A percentile compares a stretch with the other conserved stretches of the same genome.
Conservation (phyloP, 257 asterid species). For the Ajuga chamaepitys region DNA sequence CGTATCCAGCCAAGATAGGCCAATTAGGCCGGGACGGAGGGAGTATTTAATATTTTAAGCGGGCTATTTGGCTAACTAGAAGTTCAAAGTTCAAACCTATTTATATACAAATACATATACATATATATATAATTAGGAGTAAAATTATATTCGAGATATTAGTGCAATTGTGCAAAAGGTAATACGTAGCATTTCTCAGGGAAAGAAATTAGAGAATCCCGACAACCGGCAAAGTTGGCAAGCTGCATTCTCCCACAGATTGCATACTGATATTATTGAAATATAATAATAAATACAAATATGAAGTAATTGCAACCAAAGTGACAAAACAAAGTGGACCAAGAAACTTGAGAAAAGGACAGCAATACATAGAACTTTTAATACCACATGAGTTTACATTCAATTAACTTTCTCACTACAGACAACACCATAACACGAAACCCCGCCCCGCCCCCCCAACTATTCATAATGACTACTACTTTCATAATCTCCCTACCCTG, state of each 20-base stretch:
- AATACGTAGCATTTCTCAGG: too few relatives aligned
- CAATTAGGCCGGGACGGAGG: too few relatives aligned
- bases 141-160: too few relatives aligned
- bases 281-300: not conserved
- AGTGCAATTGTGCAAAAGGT: too few relatives aligned
- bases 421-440: constrained; percentile 16
- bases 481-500: constrained; percentile 21
- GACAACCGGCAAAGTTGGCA: not conserved
- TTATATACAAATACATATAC: too few relatives aligned
- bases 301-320: constrained; percentile 1
- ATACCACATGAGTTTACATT: constrained; percentile 16
- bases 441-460: too few relatives aligned
- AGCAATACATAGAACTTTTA: constrained; percentile 6
- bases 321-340: constrained; percentile 5
- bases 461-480: constrained; percentile 25
- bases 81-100: too few relatives aligned
- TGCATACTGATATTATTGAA: not conserved
- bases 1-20: too few relatives aligned
- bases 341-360: constrained; percentile 3
- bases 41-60: too few relatives aligned
- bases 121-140: too few relatives aligned
- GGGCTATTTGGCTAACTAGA: too few relatives aligned
- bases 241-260: not conserved
- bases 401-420: constrained; percentile 10
- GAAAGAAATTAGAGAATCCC: too few relatives aligned